Conservation (phyloP, 164 flowering plant genomes). For the Hamamelis virginiana region DNA sequence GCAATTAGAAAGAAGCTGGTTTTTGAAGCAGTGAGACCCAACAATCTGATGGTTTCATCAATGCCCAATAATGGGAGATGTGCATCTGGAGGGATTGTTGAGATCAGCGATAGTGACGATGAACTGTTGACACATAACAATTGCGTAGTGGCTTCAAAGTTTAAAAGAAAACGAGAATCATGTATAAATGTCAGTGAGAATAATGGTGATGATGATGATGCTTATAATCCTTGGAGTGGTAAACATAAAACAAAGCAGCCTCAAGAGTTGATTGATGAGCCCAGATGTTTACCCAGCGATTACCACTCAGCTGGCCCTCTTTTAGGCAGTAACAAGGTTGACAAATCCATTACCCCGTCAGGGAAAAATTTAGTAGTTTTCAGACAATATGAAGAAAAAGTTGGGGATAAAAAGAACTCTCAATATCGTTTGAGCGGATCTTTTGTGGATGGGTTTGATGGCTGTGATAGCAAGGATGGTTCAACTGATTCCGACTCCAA, state of each 20-base stretch:
- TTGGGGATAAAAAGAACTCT: neutral
- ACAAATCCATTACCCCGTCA: neutral
- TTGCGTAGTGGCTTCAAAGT: too few species aligned
- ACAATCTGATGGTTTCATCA: neutral
- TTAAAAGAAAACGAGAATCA: too few species aligned
- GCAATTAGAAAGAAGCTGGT: too few species aligned
- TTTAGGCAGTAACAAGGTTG: neutral
- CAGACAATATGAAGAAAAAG: neutral
- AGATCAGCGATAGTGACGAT: conserved; percentile 20
- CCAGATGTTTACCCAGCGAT: too few species aligned
- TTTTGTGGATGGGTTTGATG: neutral
- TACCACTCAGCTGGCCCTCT: neutral
- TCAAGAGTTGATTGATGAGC: neutral
- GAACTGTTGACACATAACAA: neutral
- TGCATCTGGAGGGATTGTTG: neutral
- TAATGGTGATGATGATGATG: neutral
- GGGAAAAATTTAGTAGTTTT: neutral
- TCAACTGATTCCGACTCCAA: conserved; percentile 4
- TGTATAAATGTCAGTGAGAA: too few species aligned
- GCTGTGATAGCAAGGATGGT: conserved; percentile 1
- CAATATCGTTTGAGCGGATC: too few species aligned
- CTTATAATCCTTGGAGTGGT: neutral
- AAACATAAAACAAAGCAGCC: neutral
- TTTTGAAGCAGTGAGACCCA: too few species aligned
- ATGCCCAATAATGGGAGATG: neutral